A percentile compares a stretch with the other conserved stretches of the same genome.
Evolutionary conservation across 192 early-diverging fungal species (phyloP).

Genomic region (Martensiomyces pterosporus): DNA sequence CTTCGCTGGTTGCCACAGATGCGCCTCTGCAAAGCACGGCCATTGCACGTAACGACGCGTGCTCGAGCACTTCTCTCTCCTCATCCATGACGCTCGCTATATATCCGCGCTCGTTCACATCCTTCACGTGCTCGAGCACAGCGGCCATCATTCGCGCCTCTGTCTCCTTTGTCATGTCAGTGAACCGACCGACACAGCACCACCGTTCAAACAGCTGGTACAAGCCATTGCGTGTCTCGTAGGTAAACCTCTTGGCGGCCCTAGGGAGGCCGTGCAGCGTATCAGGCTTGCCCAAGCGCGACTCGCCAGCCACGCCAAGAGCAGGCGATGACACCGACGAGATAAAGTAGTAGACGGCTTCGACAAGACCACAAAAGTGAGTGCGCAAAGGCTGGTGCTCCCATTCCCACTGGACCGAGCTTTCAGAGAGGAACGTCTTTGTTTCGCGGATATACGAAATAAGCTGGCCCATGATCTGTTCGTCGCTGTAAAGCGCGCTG

Average conservation of each 20-base stretch:
- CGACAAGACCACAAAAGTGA: slow-evolving; percentile 87
- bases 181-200: slow-evolving; percentile 78
- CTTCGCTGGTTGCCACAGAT: background rate
- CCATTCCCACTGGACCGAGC: slow-evolving; percentile 75
- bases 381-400: slow-evolving; percentile 84
- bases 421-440: slow-evolving; percentile 68
- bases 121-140: slow-evolving; percentile 69
- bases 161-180: slow-evolving; percentile 53
- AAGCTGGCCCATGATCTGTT: slow-evolving; percentile 59
- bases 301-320: background rate
- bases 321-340: slow-evolving; percentile 30
- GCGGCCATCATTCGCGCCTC: slow-evolving; percentile 65
- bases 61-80: slow-evolving; percentile 72
- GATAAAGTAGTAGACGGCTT: slow-evolving; percentile 75
- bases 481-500: slow-evolving; percentile 32
- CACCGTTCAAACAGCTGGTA: slow-evolving; percentile 89
- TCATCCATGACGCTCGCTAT: slow-evolving; percentile 67
- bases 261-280: background rate
- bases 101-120: slow-evolving; percentile 60
- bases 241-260: slow-evolving; percentile 58
- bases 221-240: slow-evolving; percentile 68
- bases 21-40: slow-evolving; percentile 63
- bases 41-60: slow-evolving; percentile 84
- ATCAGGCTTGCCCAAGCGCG: too few relatives aligned
- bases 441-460: slow-evolving; percentile 77